These are phyloP conservation scores for Forsythia viridissima DNA, from an alignment of 257 asterid species.

Conservation along the genomic window DNA sequence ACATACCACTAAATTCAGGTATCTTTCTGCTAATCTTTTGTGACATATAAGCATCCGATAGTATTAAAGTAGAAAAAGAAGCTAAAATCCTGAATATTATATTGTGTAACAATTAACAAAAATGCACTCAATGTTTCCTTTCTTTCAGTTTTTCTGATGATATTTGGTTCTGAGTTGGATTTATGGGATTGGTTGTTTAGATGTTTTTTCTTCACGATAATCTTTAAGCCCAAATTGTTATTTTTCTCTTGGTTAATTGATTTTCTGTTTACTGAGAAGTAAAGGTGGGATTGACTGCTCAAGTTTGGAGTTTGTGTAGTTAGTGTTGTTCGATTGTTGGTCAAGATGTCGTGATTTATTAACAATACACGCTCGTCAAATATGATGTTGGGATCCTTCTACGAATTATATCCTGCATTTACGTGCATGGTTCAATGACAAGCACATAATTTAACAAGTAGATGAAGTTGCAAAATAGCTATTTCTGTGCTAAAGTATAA, in stretches of 20 bases:
- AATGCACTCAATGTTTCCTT: neutral
- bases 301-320: too few relatives aligned
- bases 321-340: neutral
- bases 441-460: too few relatives aligned
- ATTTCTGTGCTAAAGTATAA: neutral
- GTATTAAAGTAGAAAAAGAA: too few relatives aligned
- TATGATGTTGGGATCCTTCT: neutral
- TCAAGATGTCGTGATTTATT: neutral
- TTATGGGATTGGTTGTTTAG: slow-evolving; percentile 17
- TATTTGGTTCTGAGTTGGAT: slow-evolving; percentile 21
- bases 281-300: neutral
- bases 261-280: neutral
- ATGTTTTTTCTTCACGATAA: neutral
- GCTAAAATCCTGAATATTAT: neutral
- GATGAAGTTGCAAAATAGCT: neutral
- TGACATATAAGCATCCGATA: neutral
- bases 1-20: slow-evolving; percentile 86
- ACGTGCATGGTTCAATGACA: neutral
- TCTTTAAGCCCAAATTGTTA: neutral
- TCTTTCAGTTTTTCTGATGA: neutral
- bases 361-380: neutral
- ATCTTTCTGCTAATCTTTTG: slow-evolving; percentile 11
- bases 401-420: neutral
- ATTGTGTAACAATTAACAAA: neutral
- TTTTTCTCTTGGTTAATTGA: neutral